Evolutionary conservation across 2,329 filamentous ascomycete species (phyloP).

Genomic region (Aspergillus sp.): DNA sequence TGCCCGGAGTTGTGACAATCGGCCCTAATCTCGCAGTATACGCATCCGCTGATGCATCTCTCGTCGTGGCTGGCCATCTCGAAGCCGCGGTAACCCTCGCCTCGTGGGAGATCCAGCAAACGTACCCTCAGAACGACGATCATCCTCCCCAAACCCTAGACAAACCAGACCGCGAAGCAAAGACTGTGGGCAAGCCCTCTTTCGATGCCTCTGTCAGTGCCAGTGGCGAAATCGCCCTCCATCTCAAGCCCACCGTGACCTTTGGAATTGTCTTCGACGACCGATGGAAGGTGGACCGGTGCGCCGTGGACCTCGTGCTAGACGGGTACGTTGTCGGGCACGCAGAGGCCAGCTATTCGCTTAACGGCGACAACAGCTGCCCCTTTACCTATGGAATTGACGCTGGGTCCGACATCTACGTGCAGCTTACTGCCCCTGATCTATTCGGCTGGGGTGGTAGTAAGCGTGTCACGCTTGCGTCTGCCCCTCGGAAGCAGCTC

Average conservation of each 20-base stretch:
- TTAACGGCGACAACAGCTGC: constrained; percentile 5
- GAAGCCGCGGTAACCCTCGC: too few species aligned
- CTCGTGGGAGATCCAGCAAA: constrained; percentile 12
- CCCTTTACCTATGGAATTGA: constrained; percentile 15
- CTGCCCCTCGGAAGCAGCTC: constrained; percentile 12
- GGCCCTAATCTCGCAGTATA: too few species aligned
- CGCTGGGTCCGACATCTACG: constrained; percentile 11
- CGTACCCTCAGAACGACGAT: constrained; percentile 8
- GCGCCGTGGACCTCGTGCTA: constrained; percentile 11
- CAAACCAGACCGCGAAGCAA: constrained; percentile 6
- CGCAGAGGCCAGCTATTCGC: constrained; percentile 1
- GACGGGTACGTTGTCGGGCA: constrained; percentile 11
- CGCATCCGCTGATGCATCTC: too few species aligned
- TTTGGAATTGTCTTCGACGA: constrained; percentile 16
- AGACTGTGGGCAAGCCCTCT: constrained; percentile 6
- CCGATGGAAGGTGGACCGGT: constrained; percentile 8
- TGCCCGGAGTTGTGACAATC: too few species aligned
- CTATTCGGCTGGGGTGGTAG: constrained; percentile 10
- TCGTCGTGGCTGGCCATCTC: too few species aligned
- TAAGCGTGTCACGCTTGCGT: constrained; percentile 5
- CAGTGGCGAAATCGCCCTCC: constrained; percentile 7
- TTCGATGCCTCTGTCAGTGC: constrained; percentile 11
- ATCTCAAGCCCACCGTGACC: constrained; percentile 15
- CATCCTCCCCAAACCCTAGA: constrained; percentile 4
- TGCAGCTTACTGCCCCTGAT: constrained; percentile 8